A percentile compares a stretch with the other conserved stretches of the same genome.
Evolutionary conservation across 768 basidiomycete genomes (phyloP).

Genomic region (Rhodotorula babjevae): DNA sequence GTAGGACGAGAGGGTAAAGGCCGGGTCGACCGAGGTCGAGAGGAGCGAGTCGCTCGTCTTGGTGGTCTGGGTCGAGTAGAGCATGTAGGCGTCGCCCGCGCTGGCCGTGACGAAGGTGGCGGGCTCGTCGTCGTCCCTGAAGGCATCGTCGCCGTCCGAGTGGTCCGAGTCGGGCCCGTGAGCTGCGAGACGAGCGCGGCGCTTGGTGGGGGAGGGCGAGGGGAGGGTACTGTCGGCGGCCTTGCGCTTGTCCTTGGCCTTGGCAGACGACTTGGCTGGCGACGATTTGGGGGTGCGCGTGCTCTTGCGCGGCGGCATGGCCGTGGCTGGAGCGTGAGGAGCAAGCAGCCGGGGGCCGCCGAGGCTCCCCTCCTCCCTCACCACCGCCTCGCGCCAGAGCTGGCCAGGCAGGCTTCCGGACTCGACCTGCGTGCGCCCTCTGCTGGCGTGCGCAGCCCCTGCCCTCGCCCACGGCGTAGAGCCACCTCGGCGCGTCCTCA

Average conservation of each 20-base stretch:
- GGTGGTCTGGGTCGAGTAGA: conserved; percentile 49
- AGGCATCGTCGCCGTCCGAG: conserved; percentile 25
- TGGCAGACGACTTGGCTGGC: conserved; percentile 2
- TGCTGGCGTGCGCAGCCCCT: too few species aligned
- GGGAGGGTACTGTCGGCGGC: not conserved
- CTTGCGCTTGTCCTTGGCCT: conserved; percentile 24
- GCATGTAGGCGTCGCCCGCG: conserved; percentile 82
- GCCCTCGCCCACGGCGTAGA: too few species aligned
- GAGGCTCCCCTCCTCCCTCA: too few species aligned
- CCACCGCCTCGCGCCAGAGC: too few species aligned
- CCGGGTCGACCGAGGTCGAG: conserved; percentile 51
- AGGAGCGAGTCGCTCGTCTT: conserved; percentile 76
- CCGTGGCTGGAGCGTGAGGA: too few species aligned
- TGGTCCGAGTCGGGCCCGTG: conserved; percentile 33
- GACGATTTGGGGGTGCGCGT: not conserved
- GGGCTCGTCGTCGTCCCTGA: conserved; percentile 8
- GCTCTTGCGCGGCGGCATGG: not conserved
- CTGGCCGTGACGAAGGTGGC: conserved; percentile 56
- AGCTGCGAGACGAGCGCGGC: not conserved
- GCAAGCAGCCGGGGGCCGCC: too few species aligned
- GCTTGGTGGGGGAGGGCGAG: not conserved
- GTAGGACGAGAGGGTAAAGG: conserved; percentile 62
- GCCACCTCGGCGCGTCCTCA: too few species aligned
- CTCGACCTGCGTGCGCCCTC: too few species aligned
- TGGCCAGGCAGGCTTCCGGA: too few species aligned